A percentile compares a stretch with the other conserved stretches of the same genome.
phyloP scores from a whole-genome alignment of 805 yeast genomes.

The Wickerhamomyces bisporus region DNA sequence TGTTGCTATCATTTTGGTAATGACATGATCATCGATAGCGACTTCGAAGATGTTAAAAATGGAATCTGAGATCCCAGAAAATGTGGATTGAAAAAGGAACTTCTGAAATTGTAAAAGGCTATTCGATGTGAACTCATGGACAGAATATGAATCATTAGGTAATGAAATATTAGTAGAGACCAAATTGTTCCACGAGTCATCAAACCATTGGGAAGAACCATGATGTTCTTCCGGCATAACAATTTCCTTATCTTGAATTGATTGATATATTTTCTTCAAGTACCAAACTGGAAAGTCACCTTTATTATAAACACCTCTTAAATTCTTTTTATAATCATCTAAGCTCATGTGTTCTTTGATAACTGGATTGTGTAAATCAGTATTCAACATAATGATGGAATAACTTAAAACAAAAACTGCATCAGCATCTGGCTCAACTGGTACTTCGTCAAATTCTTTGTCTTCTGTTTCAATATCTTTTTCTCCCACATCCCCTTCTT shows the following conservation, averaged over 20 bases:
- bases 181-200: constrained; percentile 75
- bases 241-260: constrained; percentile 82
- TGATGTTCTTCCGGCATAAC: constrained; percentile 98
- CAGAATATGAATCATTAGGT: constrained; percentile 22
- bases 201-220: constrained; percentile 88
- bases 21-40: constrained; percentile 86
- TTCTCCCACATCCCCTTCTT: too few species aligned
- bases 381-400: constrained; percentile 89
- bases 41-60: constrained; percentile 75
- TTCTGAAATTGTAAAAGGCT: constrained; percentile 58
- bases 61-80: constrained; percentile 63
- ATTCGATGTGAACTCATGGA: constrained; percentile 17
- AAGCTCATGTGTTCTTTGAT: constrained; percentile 88
- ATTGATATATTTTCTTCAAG: constrained; percentile 69
- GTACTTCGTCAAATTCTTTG: constrained; percentile 9
- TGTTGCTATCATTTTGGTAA: constrained; percentile 81
- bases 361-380: constrained; percentile 90
- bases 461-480: neutral
- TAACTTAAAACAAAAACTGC: constrained; percentile 86
- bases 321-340: constrained; percentile 72
- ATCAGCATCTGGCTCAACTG: constrained; percentile 73
- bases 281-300: constrained; percentile 85
- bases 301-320: constrained; percentile 73
- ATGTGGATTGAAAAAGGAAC: constrained; percentile 59
- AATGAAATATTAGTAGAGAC: constrained; percentile 37